These are phyloP conservation scores for Ophiosphaerella herpotricha DNA, from an alignment of 2,329 filamentous ascomycete species.

Conservation along the genomic window DNA sequence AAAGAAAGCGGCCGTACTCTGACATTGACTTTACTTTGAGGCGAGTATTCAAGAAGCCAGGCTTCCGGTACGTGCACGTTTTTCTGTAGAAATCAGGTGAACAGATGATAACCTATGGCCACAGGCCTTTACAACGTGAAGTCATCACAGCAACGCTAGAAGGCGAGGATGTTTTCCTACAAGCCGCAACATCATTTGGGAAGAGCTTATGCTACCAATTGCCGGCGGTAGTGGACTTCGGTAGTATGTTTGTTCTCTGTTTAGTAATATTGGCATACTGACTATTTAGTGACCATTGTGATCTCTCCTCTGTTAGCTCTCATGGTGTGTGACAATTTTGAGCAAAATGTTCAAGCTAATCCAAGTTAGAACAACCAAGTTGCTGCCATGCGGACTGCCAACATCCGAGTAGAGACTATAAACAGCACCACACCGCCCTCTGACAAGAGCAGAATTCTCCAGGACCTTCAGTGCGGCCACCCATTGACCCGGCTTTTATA, in stretches of 20 bases:
- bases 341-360: conserved; percentile 9
- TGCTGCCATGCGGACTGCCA: conserved; percentile 72
- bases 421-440: conserved; percentile 76
- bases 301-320: conserved; percentile 86
- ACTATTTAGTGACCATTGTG: conserved; percentile 75
- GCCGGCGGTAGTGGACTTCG: conserved; percentile 83
- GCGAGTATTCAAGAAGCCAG: conserved; percentile 71
- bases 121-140: conserved; percentile 80
- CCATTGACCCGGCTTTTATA: conserved; percentile 84
- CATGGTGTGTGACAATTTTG: conserved; percentile 65
- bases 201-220: conserved; percentile 94
- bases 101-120: conserved; percentile 2
- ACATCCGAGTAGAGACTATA: conserved; percentile 80
- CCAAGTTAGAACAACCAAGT: conserved; percentile 83
- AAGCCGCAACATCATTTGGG: conserved; percentile 88
- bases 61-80: conserved; percentile 65
- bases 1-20: conserved; percentile 35
- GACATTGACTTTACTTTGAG: conserved; percentile 77
- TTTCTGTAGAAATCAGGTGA: not conserved
- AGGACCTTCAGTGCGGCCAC: conserved; percentile 85
- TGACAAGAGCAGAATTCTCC: conserved; percentile 71
- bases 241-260: conserved; percentile 63
- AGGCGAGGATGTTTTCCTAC: conserved; percentile 88
- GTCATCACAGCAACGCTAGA: conserved; percentile 82
- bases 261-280: conserved; percentile 9